A percentile compares a stretch with the other conserved stretches of the same genome.
These are phyloP conservation scores for Pholiota conissans DNA, from an alignment of 768 basidiomycete genomes.

Conservation along the genomic window DNA sequence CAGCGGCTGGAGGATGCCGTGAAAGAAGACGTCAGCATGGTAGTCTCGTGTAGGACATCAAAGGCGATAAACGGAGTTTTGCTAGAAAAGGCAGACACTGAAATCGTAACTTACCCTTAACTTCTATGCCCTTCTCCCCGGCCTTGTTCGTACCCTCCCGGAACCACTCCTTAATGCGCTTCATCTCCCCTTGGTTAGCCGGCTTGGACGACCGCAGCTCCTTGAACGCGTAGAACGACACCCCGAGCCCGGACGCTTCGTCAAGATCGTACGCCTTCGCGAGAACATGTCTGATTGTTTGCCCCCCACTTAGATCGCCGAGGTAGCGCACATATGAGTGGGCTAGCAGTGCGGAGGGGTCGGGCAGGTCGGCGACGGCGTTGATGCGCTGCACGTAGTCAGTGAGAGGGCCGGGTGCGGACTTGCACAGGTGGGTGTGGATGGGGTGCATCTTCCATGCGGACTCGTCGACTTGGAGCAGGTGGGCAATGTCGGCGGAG, in stretches of 20 bases:
- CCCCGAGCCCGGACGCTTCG: slow-evolving; percentile 48
- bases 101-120: slow-evolving; percentile 39
- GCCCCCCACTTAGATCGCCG: slow-evolving; percentile 80
- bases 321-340: slow-evolving; percentile 85
- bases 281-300: slow-evolving; percentile 62
- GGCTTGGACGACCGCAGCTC: slow-evolving; percentile 46
- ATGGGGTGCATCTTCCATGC: slow-evolving; percentile 60
- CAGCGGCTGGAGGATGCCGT: slow-evolving; percentile 32
- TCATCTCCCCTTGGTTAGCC: slow-evolving; percentile 60
- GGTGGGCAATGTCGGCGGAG: slow-evolving; percentile 64
- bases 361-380: slow-evolving; percentile 41
- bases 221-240: slow-evolving; percentile 70
- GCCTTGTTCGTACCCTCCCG: slow-evolving; percentile 54
- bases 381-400: slow-evolving; percentile 56
- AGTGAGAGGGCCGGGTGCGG: slow-evolving; percentile 46
- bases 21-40: background rate
- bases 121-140: slow-evolving; percentile 36
- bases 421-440: slow-evolving; percentile 42
- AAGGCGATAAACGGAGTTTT: background rate
- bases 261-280: slow-evolving; percentile 67
- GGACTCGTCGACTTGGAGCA: slow-evolving; percentile 50
- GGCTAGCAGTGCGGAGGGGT: slow-evolving; percentile 60
- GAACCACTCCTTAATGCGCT: slow-evolving; percentile 75
- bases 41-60: background rate
- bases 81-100: background rate